phyloP scores from a whole-genome alignment of 108 stramenopile genomes.

The Asterionellopsis glacialis region DNA sequence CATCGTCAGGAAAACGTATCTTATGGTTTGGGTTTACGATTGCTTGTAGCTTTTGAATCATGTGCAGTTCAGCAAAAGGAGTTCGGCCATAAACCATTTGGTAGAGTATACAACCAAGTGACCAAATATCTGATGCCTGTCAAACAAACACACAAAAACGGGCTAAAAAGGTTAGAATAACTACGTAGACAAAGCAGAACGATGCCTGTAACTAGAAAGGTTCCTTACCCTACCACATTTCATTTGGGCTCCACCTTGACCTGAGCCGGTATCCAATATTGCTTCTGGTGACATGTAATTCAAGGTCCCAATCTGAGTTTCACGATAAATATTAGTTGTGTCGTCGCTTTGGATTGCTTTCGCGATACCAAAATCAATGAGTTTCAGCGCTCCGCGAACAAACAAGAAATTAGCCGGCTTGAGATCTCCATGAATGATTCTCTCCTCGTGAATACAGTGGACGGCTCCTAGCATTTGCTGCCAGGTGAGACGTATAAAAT shows the following conservation, averaged over 20 bases:
- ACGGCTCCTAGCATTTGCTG: slow-evolving; percentile 99
- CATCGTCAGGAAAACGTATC: slow-evolving; percentile 65
- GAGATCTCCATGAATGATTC: slow-evolving; percentile 97
- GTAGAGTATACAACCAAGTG: slow-evolving; percentile 96
- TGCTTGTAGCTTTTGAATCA: slow-evolving; percentile 94
- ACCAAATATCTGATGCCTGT: slow-evolving; percentile 89
- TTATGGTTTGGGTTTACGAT: slow-evolving; percentile 85
- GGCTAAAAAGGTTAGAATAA: neutral
- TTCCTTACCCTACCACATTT: slow-evolving; percentile 62
- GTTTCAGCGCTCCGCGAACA: slow-evolving; percentile 92
- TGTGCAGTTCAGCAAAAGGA: slow-evolving; percentile 90
- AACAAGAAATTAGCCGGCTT: slow-evolving; percentile 85
- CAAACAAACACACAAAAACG: slow-evolving; percentile 2
- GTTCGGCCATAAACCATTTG: slow-evolving; percentile 94
- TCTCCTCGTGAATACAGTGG: slow-evolving; percentile 94
- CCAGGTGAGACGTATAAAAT: slow-evolving; percentile 97
- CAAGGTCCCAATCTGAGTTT: slow-evolving; percentile 96
- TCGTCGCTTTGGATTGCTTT: slow-evolving; percentile 94
- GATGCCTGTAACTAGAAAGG: slow-evolving; percentile 3
- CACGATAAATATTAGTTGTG: slow-evolving; percentile 97
- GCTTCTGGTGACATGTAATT: slow-evolving; percentile 99
- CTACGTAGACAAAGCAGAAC: slow-evolving; percentile 39
- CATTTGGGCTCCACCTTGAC: slow-evolving; percentile 47
- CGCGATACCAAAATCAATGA: slow-evolving; percentile 99
- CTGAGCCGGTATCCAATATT: slow-evolving; percentile 81